A percentile compares a stretch with the other conserved stretches of the same genome.
Evolutionary conservation across 2,329 filamentous ascomycete genomes (phyloP).

Genomic region (Cytospora schulzeri): DNA sequence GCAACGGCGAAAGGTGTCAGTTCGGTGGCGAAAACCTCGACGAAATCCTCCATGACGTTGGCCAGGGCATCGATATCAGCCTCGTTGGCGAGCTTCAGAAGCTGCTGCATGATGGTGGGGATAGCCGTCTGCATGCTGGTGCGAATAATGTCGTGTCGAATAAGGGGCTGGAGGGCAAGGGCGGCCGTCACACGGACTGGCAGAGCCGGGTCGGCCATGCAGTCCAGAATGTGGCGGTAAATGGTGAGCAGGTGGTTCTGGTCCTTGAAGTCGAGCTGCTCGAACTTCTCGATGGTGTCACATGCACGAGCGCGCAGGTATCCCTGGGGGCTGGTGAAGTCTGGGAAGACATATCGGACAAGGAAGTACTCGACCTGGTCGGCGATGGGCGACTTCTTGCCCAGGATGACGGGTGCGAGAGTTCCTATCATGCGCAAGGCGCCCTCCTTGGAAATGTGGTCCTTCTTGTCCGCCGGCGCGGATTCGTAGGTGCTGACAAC

Average conservation of each 20-base stretch:
- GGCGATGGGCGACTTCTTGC: conserved; percentile 97
- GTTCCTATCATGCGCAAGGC: conserved; percentile 97
- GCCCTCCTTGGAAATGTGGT: conserved; percentile 93
- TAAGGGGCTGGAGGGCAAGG: conserved; percentile 90
- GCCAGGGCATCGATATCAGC: conserved; percentile 96
- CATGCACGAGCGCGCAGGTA: conserved; percentile 93
- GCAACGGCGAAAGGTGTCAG: conserved; percentile 96
- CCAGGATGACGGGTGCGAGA: conserved; percentile 87
- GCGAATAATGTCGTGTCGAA: conserved; percentile 91
- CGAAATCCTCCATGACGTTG: conserved; percentile 99
- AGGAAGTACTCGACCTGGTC: conserved; percentile 99
- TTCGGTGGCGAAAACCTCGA: conserved; percentile 96
- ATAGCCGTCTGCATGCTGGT: conserved; percentile 97
- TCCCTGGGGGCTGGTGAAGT: conserved; percentile 89
- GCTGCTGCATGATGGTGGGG: conserved; percentile 98
- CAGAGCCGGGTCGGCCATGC: conserved; percentile 91
- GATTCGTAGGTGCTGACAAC: conserved; percentile 92
- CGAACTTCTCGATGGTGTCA: conserved; percentile 97
- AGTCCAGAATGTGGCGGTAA: conserved; percentile 94
- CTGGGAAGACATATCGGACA: conserved; percentile 96
- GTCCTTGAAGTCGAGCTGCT: conserved; percentile 96
- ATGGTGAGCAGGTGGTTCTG: conserved; percentile 93
- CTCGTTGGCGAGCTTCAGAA: conserved; percentile 95
- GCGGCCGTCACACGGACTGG: conserved; percentile 94
- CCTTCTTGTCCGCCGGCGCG: conserved; percentile 84